Evolutionary conservation across 2,329 filamentous ascomycete genomes (phyloP).

Genomic region (Sodiomyces alkalinus): DNA sequence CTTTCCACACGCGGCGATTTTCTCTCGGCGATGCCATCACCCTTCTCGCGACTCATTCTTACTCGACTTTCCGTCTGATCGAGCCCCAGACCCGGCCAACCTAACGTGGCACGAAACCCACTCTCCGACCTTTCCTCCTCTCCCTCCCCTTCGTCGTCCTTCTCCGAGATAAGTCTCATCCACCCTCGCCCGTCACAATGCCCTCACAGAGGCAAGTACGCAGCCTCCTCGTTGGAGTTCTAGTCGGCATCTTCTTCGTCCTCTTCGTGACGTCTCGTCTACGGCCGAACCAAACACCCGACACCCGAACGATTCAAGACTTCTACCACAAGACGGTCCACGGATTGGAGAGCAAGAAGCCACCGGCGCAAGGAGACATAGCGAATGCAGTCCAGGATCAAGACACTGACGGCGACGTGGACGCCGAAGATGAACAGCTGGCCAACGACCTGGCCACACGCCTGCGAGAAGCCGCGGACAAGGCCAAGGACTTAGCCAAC

Average conservation of each 20-base stretch:
- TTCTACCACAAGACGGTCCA: constrained; percentile 47
- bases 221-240: constrained; percentile 46
- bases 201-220: constrained; percentile 56
- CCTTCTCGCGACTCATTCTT: no score
- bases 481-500: constrained; percentile 53
- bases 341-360: constrained; percentile 28
- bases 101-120: no score
- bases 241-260: constrained; percentile 50
- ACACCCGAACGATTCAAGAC: constrained; percentile 28
- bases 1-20: no score
- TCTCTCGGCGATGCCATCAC: no score
- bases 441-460: constrained; percentile 42
- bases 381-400: constrained; percentile 23
- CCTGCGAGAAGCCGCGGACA: constrained; percentile 52
- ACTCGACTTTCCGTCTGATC: no score
- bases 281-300: constrained; percentile 31
- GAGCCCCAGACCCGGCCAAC: no score
- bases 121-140: no score
- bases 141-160: no score
- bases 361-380: constrained; percentile 8
- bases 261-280: constrained; percentile 58
- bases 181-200: constrained; percentile 28
- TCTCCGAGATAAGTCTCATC: background rate
- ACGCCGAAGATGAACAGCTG: constrained; percentile 38
- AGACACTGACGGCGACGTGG: constrained; percentile 38